phyloP scores from a whole-genome alignment of 345 rosid species.

The Hibiscus mutabilis region DNA sequence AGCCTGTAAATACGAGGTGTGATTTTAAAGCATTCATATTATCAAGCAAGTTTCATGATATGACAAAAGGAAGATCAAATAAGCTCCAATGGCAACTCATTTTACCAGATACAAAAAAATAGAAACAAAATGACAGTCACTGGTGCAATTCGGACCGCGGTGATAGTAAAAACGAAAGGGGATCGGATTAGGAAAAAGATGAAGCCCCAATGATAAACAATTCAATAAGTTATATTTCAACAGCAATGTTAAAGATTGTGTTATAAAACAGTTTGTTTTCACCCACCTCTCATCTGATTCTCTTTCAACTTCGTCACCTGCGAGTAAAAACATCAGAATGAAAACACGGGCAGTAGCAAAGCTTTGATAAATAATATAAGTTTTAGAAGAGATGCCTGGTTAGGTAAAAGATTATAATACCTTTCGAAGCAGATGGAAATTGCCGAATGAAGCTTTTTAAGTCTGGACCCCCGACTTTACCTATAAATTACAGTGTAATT shows the following conservation, averaged over 20 bases:
- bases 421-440: conserved; percentile 58
- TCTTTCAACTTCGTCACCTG: conserved; percentile 43
- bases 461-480: conserved; percentile 74
- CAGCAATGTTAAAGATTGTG: neutral
- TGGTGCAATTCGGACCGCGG: neutral
- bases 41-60: neutral
- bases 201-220: neutral
- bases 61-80: neutral
- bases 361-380: neutral
- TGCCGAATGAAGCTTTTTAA: conserved; percentile 77
- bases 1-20: conserved; percentile 22
- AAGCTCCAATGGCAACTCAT: neutral
- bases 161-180: neutral
- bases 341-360: conserved; percentile 4
- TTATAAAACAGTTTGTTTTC: neutral
- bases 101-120: neutral
- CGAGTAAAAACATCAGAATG: conserved; percentile 13
- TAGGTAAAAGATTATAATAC: conserved; percentile 25
- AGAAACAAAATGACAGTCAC: neutral
- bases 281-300: conserved; percentile 25
- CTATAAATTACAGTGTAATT: conserved; percentile 22
- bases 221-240: neutral
- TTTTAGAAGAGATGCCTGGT: neutral
- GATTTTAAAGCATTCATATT: neutral
- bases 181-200: neutral